Percentiles rank a stretch among this genome's conserved stretches.
Conservation (phyloP, 2,329 filamentous ascomycete species). For the Xylariaceae sp. region DNA sequence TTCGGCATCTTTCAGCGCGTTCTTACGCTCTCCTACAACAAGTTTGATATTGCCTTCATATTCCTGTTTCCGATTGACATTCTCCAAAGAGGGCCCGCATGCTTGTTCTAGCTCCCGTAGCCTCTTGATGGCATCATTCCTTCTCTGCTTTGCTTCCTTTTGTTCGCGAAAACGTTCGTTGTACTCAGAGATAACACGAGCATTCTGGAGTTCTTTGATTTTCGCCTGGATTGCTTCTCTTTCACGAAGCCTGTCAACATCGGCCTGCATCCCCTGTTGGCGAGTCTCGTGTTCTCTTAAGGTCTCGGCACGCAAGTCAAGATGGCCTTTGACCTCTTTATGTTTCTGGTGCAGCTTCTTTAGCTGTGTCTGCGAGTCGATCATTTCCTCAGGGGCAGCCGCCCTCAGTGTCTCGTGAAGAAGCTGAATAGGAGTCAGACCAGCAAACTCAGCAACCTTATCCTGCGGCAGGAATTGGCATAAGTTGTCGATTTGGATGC, state of each 20-base stretch:
- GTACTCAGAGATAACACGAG: slow-evolving; percentile 69
- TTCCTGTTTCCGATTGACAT: slow-evolving; percentile 68
- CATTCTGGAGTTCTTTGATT: slow-evolving; percentile 66
- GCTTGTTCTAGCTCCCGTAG: slow-evolving; percentile 61
- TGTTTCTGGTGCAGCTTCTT: slow-evolving; percentile 71
- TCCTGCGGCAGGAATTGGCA: slow-evolving; percentile 98
- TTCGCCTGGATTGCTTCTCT: slow-evolving; percentile 68
- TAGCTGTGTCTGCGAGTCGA: slow-evolving; percentile 74
- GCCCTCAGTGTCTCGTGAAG: slow-evolving; percentile 86
- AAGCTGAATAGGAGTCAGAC: slow-evolving; percentile 77
- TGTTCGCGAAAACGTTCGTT: slow-evolving; percentile 53
- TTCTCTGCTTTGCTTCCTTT: slow-evolving; percentile 56
- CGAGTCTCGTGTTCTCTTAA: slow-evolving; percentile 70
- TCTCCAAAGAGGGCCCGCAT: slow-evolving; percentile 67
- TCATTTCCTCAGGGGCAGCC: slow-evolving; percentile 80
- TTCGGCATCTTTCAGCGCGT: slow-evolving; percentile 58
- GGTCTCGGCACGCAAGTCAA: slow-evolving; percentile 61
- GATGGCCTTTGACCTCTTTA: slow-evolving; percentile 62
- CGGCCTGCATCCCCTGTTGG: slow-evolving; percentile 73
- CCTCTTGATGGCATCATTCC: slow-evolving; percentile 57
- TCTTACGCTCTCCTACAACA: slow-evolving; percentile 58
- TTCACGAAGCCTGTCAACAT: slow-evolving; percentile 82
- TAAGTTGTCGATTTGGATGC: slow-evolving; percentile 95
- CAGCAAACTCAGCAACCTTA: slow-evolving; percentile 91
- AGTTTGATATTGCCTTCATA: slow-evolving; percentile 64